Base-by-base conservation (phyloP, 352 stramenopile genomes). In the Globisporangium echinulatum region DNA sequence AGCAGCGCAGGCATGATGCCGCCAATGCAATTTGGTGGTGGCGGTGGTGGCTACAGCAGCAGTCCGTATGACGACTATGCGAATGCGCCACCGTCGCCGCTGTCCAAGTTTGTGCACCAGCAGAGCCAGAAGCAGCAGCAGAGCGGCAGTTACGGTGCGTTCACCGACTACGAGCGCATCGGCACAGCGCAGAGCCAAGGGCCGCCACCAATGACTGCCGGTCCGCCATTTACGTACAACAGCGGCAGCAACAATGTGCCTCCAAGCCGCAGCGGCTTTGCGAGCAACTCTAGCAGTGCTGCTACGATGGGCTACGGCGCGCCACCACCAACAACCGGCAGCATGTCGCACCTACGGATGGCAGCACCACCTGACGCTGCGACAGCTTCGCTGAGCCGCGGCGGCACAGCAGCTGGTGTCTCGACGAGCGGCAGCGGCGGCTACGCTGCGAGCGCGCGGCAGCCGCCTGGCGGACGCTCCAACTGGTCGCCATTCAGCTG, bases 71-170 rank as follows among this genome's bases (percentile, higher is more conserved):
- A 59, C 7, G 59, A 59, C 19, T 17, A 63, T 49, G 56, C 66
- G 40, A 64, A 48, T 17, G 66, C 63, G 3, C 77, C 79, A 17
- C 69, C 72, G 8, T 92, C 82, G 7, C 82, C 82, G 33, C 67
- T 92, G 44, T 79, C 82, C 52, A 92, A 90, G 53, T 77, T 92
- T 50, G 75, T 92, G 64, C 70, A 82, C 54, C 75, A 88, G 66
- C 78, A 91, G 36, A 60, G 59, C 43, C 51, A 71, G 50, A 54
- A 61, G 52, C 56, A 61, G 33, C 25, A 33, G 25, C 25, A 33
- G 25, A 33, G 25, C 25, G 25, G 25, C 2, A n/a, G 43, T 44
- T 56, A 51, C 50, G 37, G 38, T 5, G 44, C 36, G 8, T 47
- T 37, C 10, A 38, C 49, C 19, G 61, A 68, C 39, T 68, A 68